Percentiles rank a stretch among this genome's conserved stretches.
phyloP scores from a whole-genome alignment of 2,329 filamentous ascomycete species.

The Phoma sp. region DNA sequence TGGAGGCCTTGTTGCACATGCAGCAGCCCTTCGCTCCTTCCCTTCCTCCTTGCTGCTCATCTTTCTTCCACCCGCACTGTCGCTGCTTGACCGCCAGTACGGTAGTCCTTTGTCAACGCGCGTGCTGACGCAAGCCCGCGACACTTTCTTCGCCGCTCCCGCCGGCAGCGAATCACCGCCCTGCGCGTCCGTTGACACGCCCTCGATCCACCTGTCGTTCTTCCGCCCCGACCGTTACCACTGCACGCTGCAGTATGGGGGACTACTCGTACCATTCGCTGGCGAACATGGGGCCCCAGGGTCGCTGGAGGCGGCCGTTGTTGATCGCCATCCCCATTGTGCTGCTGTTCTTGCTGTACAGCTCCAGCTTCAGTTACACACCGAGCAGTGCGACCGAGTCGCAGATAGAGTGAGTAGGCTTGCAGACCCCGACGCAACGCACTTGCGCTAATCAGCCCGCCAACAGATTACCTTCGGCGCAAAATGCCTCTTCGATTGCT shows the following conservation, averaged over 20 bases:
- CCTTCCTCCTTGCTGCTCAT: constrained; percentile 13
- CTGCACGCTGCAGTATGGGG: constrained; percentile 14
- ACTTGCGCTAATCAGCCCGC: constrained; percentile 4
- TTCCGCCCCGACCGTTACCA: constrained; percentile 5
- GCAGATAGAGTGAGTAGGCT: constrained; percentile 29
- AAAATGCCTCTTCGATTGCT: constrained; percentile 36
- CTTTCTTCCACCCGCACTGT: background rate
- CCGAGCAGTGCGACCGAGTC: constrained; percentile 22
- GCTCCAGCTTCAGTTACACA: constrained; percentile 33
- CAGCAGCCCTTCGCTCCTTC: constrained; percentile 19
- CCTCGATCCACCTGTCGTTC: background rate
- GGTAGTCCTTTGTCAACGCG: constrained; percentile 1
- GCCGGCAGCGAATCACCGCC: constrained; percentile 7
- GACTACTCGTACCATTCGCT: constrained; percentile 41
- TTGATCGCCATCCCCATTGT: constrained; percentile 41
- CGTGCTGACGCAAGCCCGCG: constrained; percentile 10
- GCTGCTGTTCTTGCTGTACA: constrained; percentile 39
- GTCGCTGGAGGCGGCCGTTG: constrained; percentile 43
- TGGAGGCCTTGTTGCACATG: constrained; percentile 12
- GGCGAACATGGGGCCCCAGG: constrained; percentile 42
- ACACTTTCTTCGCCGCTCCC: constrained; percentile 1
- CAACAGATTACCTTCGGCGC: constrained; percentile 30
- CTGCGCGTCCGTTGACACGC: background rate
- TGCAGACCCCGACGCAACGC: background rate
- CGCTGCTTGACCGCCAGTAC: constrained; percentile 1